Evolutionary conservation across 495 filamentous ascomycete species (phyloP).

Genomic region (Penicillium arizonense): DNA sequence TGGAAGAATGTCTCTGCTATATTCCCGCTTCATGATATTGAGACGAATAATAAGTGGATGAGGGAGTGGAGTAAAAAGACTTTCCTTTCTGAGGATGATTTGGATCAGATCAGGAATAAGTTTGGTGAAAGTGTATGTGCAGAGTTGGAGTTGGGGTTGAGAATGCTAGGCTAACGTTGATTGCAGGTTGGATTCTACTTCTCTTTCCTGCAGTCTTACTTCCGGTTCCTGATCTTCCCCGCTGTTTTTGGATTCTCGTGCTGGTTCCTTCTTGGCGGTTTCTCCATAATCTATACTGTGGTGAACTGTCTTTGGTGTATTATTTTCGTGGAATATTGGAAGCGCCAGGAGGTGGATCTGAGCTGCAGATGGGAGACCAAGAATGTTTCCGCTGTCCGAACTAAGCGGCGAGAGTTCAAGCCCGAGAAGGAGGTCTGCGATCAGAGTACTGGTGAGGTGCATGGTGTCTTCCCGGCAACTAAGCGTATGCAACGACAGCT

Average conservation of each 20-base stretch:
- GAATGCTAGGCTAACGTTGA: background rate
- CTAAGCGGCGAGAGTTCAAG: conserved; percentile 71
- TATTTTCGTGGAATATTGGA: conserved; percentile 95
- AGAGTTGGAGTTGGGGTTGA: background rate
- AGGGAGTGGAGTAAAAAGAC: conserved; percentile 83
- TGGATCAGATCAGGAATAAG: conserved; percentile 80
- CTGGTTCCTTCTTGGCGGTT: conserved; percentile 81
- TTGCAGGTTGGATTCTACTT: conserved; percentile 87
- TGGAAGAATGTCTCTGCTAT: conserved; percentile 85
- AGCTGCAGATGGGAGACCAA: conserved; percentile 91
- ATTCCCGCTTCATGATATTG: conserved; percentile 85
- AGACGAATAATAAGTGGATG: conserved; percentile 89
- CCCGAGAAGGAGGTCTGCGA: conserved; percentile 75
- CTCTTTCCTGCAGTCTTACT: conserved; percentile 91
- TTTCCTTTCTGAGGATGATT: conserved; percentile 70
- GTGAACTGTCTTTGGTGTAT: conserved; percentile 85
- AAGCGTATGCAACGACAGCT: conserved; percentile 78
- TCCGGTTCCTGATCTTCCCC: conserved; percentile 79
- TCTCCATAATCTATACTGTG: conserved; percentile 78
- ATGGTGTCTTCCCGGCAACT: conserved; percentile 72
- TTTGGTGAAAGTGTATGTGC: conserved; percentile 79
- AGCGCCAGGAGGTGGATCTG: conserved; percentile 87
- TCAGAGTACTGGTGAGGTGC: conserved; percentile 78
- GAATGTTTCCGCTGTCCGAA: conserved; percentile 79
- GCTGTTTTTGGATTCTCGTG: conserved; percentile 78